Evolutionary conservation across 106 monocot species (phyloP).

Genomic region (Apostasia shenzhenica): DNA sequence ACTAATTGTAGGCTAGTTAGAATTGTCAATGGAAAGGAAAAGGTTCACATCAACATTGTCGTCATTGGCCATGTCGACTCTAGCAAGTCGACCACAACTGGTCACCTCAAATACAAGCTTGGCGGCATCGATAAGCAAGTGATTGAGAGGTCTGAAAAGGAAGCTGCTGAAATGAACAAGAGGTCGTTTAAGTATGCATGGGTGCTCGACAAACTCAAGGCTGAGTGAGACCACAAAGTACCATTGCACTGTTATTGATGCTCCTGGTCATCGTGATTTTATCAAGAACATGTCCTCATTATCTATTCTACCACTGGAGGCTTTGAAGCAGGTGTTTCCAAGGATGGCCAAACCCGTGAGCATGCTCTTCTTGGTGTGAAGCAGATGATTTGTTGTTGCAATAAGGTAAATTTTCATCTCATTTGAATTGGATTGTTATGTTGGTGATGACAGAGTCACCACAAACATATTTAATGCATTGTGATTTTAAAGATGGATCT

Average conservation of each 20-base stretch:
- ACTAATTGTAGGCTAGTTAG: no score
- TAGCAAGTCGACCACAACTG: conserved; percentile 6
- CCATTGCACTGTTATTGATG: conserved; percentile 52
- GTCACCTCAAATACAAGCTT: conserved; percentile 28
- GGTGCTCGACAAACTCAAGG: conserved; percentile 67
- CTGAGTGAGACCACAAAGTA: conserved; percentile 14
- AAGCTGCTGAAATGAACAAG: no score
- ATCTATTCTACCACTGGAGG: conserved; percentile 65
- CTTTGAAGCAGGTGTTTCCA: conserved; percentile 59
- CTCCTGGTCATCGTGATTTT: conserved; percentile 23
- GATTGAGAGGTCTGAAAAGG: conserved; percentile 29
- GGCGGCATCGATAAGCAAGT: conserved; percentile 64
- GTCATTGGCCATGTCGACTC: conserved; percentile 8
- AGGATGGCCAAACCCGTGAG: conserved; percentile 66
- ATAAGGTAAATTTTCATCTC: conserved; percentile 27
- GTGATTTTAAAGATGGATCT: no score
- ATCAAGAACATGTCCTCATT: conserved; percentile 21
- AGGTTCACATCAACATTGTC: conserved; percentile 13
- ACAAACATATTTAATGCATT: no score
- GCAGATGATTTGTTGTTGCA: conserved; percentile 62
- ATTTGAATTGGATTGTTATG: no score
- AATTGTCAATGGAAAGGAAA: conserved; percentile 3
- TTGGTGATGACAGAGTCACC: no score
- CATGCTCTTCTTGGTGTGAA: conserved; percentile 55
- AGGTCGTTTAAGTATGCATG: no score